Conservation (phyloP, 441 rosid genomes). For the Hura crepitans region DNA sequence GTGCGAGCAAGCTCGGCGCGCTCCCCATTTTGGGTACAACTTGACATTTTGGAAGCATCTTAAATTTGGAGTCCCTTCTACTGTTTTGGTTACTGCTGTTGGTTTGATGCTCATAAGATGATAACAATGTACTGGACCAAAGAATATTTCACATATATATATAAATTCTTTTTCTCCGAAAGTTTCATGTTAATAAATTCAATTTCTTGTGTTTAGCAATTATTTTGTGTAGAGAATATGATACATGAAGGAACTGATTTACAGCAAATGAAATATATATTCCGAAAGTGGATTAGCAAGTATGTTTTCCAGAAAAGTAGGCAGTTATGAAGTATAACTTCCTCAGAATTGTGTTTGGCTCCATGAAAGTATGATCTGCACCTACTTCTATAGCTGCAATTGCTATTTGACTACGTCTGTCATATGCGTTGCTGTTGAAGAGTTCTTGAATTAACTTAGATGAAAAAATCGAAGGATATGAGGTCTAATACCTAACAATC, state of each 20-base stretch:
- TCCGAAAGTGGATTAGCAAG: conserved; percentile 32
- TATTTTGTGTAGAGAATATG: background rate
- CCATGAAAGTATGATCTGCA: no score
- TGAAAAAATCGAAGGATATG: no score
- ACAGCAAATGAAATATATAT: no score
- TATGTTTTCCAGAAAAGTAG: no score
- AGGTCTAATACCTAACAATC: no score
- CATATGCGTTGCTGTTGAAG: no score
- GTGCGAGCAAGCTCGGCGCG: conserved; percentile 76
- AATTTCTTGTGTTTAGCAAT: background rate
- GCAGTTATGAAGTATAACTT: no score
- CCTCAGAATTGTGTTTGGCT: no score
- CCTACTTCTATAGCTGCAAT: no score
- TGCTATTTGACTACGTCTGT: no score
- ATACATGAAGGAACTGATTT: background rate
- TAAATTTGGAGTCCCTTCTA: conserved; percentile 69
- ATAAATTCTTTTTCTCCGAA: background rate
- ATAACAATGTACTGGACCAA: background rate
- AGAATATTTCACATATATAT: background rate
- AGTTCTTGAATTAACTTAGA: no score
- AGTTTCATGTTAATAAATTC: background rate
- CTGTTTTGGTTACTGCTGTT: conserved; percentile 50
- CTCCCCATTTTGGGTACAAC: conserved; percentile 46
- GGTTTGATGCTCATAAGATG: conserved; percentile 54
- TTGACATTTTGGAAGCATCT: conserved; percentile 67